These are phyloP conservation scores for Clonostachys sp. DNA, from an alignment of 2,329 filamentous ascomycete genomes.

Conservation along the genomic window DNA sequence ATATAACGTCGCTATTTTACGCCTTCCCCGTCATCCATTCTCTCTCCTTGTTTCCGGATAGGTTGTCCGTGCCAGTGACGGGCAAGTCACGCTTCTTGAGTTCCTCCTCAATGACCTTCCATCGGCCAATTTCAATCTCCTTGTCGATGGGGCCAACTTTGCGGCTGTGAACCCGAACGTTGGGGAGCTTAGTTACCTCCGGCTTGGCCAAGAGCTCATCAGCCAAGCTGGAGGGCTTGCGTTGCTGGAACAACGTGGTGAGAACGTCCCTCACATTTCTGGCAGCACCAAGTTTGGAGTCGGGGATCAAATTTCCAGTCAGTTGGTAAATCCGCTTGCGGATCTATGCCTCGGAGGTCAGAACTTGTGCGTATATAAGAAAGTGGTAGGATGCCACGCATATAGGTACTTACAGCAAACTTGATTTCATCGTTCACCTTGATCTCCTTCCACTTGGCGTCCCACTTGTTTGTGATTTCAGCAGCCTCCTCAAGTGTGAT, in stretches of 20 bases:
- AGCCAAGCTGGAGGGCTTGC: conserved; percentile 58
- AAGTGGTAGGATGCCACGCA: neutral
- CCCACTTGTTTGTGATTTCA: conserved; percentile 39
- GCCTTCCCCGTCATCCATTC: conserved; percentile 22
- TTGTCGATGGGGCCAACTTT: conserved; percentile 68
- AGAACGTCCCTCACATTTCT: conserved; percentile 51
- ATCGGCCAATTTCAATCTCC: conserved; percentile 67
- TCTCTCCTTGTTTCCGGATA: conserved; percentile 34
- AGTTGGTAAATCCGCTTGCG: conserved; percentile 77
- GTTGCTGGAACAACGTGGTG: conserved; percentile 43
- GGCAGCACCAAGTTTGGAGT: conserved; percentile 58
- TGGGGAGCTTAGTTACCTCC: conserved; percentile 50
- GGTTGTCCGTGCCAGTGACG: conserved; percentile 38
- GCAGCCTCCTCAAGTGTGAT: conserved; percentile 31
- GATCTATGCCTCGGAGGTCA: conserved; percentile 45
- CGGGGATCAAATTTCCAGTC: conserved; percentile 71
- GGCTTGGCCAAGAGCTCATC: conserved; percentile 45
- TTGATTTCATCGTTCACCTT: conserved; percentile 58
- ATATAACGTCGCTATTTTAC: neutral
- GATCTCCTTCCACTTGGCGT: conserved; percentile 52
- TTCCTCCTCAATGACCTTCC: conserved; percentile 75
- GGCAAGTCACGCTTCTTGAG: conserved; percentile 59
- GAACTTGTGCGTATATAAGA: neutral
- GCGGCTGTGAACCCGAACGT: conserved; percentile 63
- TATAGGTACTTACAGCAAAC: conserved; percentile 60